These are phyloP conservation scores for Apiotrichum laibachii DNA, from an alignment of 1,284 basidiomycete genomes.

Conservation along the genomic window DNA sequence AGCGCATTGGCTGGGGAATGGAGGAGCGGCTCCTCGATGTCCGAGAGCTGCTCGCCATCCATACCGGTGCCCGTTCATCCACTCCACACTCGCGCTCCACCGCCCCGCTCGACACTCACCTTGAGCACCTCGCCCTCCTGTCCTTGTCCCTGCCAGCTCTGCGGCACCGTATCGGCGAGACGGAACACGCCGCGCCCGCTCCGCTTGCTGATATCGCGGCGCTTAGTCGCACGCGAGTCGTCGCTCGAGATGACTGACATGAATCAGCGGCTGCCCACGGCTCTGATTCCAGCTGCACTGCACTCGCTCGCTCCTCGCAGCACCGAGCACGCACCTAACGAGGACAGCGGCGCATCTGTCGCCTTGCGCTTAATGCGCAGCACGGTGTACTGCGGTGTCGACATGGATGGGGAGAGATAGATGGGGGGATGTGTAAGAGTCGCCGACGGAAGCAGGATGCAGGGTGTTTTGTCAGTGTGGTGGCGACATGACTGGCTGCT, in stretches of 20 bases:
- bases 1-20: too few species aligned
- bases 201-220: slow-evolving; percentile 29
- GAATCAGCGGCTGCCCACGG: too few species aligned
- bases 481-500: too few species aligned
- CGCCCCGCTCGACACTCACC: slow-evolving; percentile 21
- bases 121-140: slow-evolving; percentile 44
- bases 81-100: neutral
- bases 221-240: slow-evolving; percentile 25
- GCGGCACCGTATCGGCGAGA: slow-evolving; percentile 51
- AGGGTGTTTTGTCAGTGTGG: too few species aligned
- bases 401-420: slow-evolving; percentile 3
- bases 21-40: neutral
- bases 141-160: slow-evolving; percentile 47
- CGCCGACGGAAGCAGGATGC: too few species aligned
- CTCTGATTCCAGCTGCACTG: too few species aligned
- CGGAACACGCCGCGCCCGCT: slow-evolving; percentile 44
- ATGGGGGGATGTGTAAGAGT: too few species aligned
- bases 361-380: slow-evolving; percentile 53
- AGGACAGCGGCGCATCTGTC: slow-evolving; percentile 48
- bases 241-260: slow-evolving; percentile 44
- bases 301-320: too few species aligned
- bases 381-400: slow-evolving; percentile 36
- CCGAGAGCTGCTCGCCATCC: too few species aligned
- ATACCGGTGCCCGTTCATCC: slow-evolving; percentile 2
- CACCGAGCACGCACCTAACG: slow-evolving; percentile 36